Base-by-base conservation (phyloP, 164 flowering plant genomes). In the Piper betle region DNA sequence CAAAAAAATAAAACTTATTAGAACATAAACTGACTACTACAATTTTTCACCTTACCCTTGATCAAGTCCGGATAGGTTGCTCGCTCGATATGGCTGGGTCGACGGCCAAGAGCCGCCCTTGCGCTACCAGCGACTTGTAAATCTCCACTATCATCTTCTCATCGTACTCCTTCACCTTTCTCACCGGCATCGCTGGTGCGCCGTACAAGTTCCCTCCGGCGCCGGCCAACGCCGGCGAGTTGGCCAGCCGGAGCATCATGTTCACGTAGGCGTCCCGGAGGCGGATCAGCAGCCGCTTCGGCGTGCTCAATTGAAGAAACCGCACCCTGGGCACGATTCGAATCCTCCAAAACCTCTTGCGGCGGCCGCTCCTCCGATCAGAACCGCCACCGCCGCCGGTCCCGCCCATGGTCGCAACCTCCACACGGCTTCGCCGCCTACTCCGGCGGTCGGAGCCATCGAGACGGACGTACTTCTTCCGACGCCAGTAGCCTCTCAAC, bases 201-300 rank as follows among this genome's bases (percentile, higher is more conserved):
- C 46, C 60, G 50, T 3, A 3, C 12, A 43, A 43, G 50, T 10
- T 8, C 12, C 4, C 9, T 9, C 8, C 5, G 52, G 16, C 42
- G 52, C 50, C 50, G 50, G 5, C 64, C 41, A 17, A 69, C 73
- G 17, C 81, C 54, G 38, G 12, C 50, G 92, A 69, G 42, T 71
- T 77, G 2, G 95, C 83, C 5, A 90, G 39, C 9, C 74, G 57
- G 42, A 84, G 67, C 97, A 91, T 91, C 84, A 84, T 75, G 2
- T 72, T 84, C 61, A 88, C 93, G 69, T 91, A 91, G 6, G 79
- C 89, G 66, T 91, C 97, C 3, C 96, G 68, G 4, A 91, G 69
- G 63, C 83, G 66, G 0, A 62, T 8, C 0, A 88, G 46, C 16
- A 84, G 62, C 60, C 66, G 81, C 82, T 75, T 84, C 0, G 87